Evolutionary conservation across 805 yeast species (phyloP), one percentile per base, ranked within the genome.

Genomic region (Ogataea henricii): DNA sequence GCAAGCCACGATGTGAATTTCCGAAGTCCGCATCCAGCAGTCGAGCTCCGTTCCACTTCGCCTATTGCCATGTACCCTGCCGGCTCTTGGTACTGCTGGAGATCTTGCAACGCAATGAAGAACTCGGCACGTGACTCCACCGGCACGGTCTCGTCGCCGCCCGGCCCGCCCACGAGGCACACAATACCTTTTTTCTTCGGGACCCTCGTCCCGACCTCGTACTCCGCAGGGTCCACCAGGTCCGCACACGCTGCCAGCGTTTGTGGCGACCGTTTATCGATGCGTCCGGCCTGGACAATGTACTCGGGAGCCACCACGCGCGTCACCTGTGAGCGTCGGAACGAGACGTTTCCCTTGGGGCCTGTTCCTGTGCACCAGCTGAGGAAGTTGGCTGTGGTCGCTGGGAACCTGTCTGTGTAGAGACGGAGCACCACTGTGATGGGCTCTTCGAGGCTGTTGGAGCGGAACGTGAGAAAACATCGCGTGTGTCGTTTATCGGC

Each of bases 261-360:
- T 7, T 22, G 22, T 12, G 22, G 16, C 5, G 49, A 49, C 16
- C 60, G 23, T 33, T 54, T 43, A 1, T 41, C 40, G 1, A 62
- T 46, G 13, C 41, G 36, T 7, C 67, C 67, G 20, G 49, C 49
- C 41, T 63, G 67, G 1, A 63, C 41, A 3, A 64, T 46, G 46
- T 53, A 63, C 42, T 64, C 67, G 3, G 68, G 67, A 6, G 65
- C 52, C 27, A 63, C 47, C 5, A 64, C 46, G 32, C 67, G 49
- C 2, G 67, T 53, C 2, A 64, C 44, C 12, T 21, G 6, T 1
- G 63, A 43, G 14, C 55, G 50, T 33, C 54, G 52, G 38, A 54
- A 63, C 12, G 54, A 51, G 4, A 47, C 22, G 20, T 26, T 20
- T 7, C 43, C 59, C 3, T 52, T 53, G 7, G 17, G 21, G 22